Evolutionary conservation across 371 early-diverging fungal species (phyloP).

Genomic region (Mucor mucedo): DNA sequence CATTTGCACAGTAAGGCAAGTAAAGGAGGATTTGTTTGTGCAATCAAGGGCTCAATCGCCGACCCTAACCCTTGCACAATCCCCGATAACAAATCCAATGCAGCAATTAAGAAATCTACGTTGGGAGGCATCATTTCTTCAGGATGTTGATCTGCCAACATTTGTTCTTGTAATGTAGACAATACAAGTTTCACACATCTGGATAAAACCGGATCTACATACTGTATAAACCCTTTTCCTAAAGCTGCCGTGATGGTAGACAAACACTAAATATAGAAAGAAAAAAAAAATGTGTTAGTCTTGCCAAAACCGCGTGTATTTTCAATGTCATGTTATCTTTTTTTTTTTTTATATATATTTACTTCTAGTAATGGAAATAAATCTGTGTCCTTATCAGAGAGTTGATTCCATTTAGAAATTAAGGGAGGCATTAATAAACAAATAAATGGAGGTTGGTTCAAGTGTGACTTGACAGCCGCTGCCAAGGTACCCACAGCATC

Average conservation of each 20-base stretch:
- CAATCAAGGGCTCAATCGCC: constrained; percentile 68
- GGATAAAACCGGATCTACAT: constrained; percentile 76
- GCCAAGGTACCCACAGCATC: constrained; percentile 94
- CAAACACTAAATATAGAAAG: constrained; percentile 60
- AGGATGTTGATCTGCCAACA: constrained; percentile 59
- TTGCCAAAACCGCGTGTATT: too few species aligned
- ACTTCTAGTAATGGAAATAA: constrained; percentile 91
- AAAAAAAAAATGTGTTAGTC: background rate
- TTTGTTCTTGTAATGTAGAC: constrained; percentile 62
- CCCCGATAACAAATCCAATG: constrained; percentile 86
- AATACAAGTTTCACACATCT: constrained; percentile 78
- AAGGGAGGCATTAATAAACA: constrained; percentile 85
- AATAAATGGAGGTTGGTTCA: constrained; percentile 77
- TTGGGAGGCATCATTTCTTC: constrained; percentile 65
- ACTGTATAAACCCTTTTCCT: constrained; percentile 79
- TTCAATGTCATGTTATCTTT: too few species aligned
- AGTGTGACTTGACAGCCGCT: constrained; percentile 79
- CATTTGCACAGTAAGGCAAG: constrained; percentile 71
- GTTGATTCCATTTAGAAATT: constrained; percentile 78
- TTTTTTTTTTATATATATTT: too few species aligned
- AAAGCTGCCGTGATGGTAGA: constrained; percentile 81
- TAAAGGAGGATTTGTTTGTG: constrained; percentile 64
- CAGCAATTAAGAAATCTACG: constrained; percentile 87
- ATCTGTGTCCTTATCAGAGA: constrained; percentile 81
- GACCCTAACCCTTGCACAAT: constrained; percentile 84